Evolutionary conservation across 768 basidiomycete genomes (phyloP), one percentile per base, ranked within the genome.

Genomic region (Boletellus ananas): DNA sequence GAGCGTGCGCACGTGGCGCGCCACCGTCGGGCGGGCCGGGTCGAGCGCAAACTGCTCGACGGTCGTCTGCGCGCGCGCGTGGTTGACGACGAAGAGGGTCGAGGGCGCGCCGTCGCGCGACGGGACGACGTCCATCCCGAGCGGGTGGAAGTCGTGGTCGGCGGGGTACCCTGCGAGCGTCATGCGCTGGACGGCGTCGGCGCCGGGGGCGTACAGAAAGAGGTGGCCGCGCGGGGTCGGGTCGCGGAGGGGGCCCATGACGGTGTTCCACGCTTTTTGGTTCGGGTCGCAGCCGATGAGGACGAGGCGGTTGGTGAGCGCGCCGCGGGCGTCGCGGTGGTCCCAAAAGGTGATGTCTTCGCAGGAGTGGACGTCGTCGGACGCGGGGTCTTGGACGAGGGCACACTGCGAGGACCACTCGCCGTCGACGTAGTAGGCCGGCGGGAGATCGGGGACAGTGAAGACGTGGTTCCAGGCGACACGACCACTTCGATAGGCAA

Each of bases 301-400:
- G 7, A 86, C 64, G 23, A 72, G 68, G 45, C 79, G 77, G 47
- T 76, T 62, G n/a, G 66, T 55, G 25, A 76, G 60, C 6, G 63
- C 61, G 20, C 73, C 77, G 6, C 61, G 40, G 4, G 52, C 56
- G 53, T 77, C 74, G 43, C 68, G 67, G n/a, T 76, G 62, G 50
- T 85, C 82, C 85, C 85, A 88, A 51, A 83, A 80, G 2, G 71
- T 66, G 27, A 72, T 79, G 57, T 88, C 86, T 60, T 88, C 87
- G 61, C 87, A 88, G 55, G 77, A 69, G 11, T 62, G 65, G 45
- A 75, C 63, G 50, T 70, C 63, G 12, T 54, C 49, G 8, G 65
- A 64, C 25, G 64, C 47, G 3, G 60, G 61, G 37, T 74, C 71
- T 10, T 58, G 60, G 43, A 81, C 52, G 14, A 72, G 58, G 17